These are phyloP conservation scores for Bretschneidera sinensis DNA, from an alignment of 345 rosid species.

Conservation along the genomic window DNA sequence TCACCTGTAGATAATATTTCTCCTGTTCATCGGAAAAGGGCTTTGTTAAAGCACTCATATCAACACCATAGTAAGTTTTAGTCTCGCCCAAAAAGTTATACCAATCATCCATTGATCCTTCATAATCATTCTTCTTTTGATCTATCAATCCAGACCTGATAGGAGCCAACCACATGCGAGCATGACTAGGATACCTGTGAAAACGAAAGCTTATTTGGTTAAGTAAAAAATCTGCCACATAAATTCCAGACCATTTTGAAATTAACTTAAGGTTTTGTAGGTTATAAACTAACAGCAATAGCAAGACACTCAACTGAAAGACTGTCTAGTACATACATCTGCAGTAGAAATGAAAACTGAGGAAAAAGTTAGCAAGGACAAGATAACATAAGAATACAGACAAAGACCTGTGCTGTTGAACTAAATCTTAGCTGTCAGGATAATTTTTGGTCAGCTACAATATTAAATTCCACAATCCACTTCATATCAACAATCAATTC, in stretches of 20 bases:
- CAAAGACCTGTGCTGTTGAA: no score
- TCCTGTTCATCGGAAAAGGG: constrained; percentile 81
- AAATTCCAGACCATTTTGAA: not conserved
- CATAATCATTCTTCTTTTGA: constrained; percentile 56
- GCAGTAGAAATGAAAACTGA: no score
- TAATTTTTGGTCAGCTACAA: no score
- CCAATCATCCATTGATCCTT: constrained; percentile 92
- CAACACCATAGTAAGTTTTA: constrained; percentile 66
- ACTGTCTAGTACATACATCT: not conserved
- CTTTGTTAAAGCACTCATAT: constrained; percentile 64
- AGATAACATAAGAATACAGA: no score
- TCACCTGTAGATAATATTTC: constrained; percentile 78
- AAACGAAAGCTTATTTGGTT: constrained; percentile 12
- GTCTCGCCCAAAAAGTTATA: constrained; percentile 58
- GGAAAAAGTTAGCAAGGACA: no score
- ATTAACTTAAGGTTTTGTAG: not conserved
- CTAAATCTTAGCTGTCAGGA: no score
- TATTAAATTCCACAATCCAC: no score
- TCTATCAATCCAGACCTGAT: constrained; percentile 67
- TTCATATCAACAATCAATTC: no score
- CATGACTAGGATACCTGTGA: constrained; percentile 97
- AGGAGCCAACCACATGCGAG: constrained; percentile 98
- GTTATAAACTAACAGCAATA: not conserved
- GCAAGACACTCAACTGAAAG: constrained; percentile 6
- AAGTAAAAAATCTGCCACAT: not conserved